These are phyloP conservation scores for Wickerhamiella brachini DNA, from an alignment of 805 yeast genomes.

Conservation along the genomic window DNA sequence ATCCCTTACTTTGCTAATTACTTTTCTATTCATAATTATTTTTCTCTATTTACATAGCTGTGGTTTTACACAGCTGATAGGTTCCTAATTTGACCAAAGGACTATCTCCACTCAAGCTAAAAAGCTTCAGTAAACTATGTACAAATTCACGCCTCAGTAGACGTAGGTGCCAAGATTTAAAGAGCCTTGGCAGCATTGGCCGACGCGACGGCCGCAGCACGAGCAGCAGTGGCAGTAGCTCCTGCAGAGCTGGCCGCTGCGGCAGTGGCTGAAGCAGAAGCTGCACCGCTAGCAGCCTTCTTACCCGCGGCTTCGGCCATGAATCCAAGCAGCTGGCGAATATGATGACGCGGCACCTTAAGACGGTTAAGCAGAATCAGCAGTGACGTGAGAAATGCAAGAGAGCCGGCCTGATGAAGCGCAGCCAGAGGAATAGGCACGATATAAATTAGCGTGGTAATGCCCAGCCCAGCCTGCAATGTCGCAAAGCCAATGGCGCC, in stretches of 20 bases:
- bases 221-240: background rate
- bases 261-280: background rate
- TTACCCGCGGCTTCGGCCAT: slow-evolving; percentile 12
- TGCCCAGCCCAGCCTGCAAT: slow-evolving; percentile 76
- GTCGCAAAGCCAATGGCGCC: slow-evolving; percentile 72
- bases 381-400: slow-evolving; percentile 74
- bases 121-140: too few relatives aligned
- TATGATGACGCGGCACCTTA: slow-evolving; percentile 38
- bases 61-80: too few relatives aligned
- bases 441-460: slow-evolving; percentile 66
- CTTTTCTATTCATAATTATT: too few relatives aligned
- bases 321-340: slow-evolving; percentile 13
- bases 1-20: too few relatives aligned
- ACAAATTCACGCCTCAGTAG: too few relatives aligned
- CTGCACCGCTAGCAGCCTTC: too few relatives aligned
- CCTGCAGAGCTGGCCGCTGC: background rate
- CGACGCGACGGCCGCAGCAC: background rate
- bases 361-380: slow-evolving; percentile 46
- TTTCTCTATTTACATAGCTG: too few relatives aligned
- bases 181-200: slow-evolving; percentile 1
- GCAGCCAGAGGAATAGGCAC: slow-evolving; percentile 93
- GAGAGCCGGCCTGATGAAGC: slow-evolving; percentile 92
- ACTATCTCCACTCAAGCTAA: too few relatives aligned
- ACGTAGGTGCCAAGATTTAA: too few relatives aligned
- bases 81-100: too few relatives aligned